These are phyloP conservation scores for Suillus plorans DNA, from an alignment of 768 basidiomycete species.

Conservation along the genomic window DNA sequence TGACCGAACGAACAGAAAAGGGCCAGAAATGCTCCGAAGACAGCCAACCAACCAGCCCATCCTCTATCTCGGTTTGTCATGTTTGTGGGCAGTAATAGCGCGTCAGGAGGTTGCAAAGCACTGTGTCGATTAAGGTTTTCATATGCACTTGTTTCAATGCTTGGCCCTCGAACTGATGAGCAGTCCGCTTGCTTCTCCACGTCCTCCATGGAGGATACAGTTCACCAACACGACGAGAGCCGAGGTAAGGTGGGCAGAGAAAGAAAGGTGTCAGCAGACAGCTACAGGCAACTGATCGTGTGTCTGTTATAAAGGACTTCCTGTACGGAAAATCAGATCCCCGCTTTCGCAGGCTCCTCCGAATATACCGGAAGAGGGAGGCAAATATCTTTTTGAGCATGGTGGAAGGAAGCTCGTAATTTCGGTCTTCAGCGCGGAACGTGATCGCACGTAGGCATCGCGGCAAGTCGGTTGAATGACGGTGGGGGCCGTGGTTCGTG, in stretches of 20 bases:
- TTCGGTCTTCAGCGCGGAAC: not conserved
- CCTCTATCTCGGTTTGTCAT: constrained; percentile 27
- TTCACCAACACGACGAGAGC: constrained; percentile 9
- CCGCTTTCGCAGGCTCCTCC: constrained; percentile 21
- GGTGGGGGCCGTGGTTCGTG: not conserved
- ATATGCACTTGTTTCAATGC: constrained; percentile 20
- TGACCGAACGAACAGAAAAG: constrained; percentile 72
- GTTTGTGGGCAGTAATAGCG: constrained; percentile 15
- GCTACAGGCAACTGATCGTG: constrained; percentile 12
- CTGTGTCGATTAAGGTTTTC: constrained; percentile 22
- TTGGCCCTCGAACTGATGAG: constrained; percentile 18
- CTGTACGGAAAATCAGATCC: constrained; percentile 19
- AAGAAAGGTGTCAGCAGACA: constrained; percentile 14
- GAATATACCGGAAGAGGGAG: constrained; percentile 25
- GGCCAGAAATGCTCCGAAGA: constrained; percentile 64
- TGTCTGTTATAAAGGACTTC: constrained; percentile 22
- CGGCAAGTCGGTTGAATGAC: not conserved
- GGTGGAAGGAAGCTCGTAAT: constrained; percentile 8
- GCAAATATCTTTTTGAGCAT: constrained; percentile 11
- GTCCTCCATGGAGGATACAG: constrained; percentile 23
- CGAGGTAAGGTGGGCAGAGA: constrained; percentile 13
- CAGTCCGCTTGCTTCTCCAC: constrained; percentile 27
- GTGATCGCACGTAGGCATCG: not conserved
- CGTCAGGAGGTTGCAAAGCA: constrained; percentile 21
- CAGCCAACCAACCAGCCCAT: constrained; percentile 42